Evolutionary conservation across 306 rosid genomes (phyloP), one percentile per base, ranked within the genome.

Genomic region (Trifolium subterraneum): DNA sequence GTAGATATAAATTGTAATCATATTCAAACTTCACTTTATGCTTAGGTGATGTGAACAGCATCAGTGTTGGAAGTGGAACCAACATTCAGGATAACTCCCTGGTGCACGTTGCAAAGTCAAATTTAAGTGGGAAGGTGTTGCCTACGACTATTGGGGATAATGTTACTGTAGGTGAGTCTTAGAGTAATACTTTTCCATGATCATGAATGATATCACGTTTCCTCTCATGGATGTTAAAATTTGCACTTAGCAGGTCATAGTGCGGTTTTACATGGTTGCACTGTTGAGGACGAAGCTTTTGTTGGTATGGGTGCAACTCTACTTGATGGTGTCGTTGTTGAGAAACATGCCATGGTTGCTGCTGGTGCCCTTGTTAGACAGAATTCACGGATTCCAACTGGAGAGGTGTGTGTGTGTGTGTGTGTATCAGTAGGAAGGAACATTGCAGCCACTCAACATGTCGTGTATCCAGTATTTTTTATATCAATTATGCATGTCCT

Each of bases 291-390:
- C 55, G 96, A 91, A 82, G 96, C 98, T 62, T 93, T 91, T 89
- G 96, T 93, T 20, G 98, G 96, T 18, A 89, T 91, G 97, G 94
- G 96, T 65, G 96, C 97, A 29, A 87, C 81, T 15, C 78, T 93
- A 63, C 98, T 93, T 48, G 98, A 93, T 83, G 98, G 98, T 58
- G 97, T 87, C 12, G 41, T 81, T 73, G 93, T 93, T 42, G 98
- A 91, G 88, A 93, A 84, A 79, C 80, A 91, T 82, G 91, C 91
- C 50, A 91, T 93, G 97, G 96, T 93, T 78, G 96, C 93, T 80
- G 96, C 94, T 15, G 97, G 97, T 72, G 94, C 98, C 71, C 96
- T 89, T 77, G 97, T 93, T 48, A 85, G 92, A 79, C 98, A 91
- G 82, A 89, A 93, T 76, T 85, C 98, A 31, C 84, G 91, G 80